Evolutionary conservation across 2,329 filamentous ascomycete genomes (phyloP), one percentile per base, ranked within the genome.

Genomic region (Tolypocladium sp.): DNA sequence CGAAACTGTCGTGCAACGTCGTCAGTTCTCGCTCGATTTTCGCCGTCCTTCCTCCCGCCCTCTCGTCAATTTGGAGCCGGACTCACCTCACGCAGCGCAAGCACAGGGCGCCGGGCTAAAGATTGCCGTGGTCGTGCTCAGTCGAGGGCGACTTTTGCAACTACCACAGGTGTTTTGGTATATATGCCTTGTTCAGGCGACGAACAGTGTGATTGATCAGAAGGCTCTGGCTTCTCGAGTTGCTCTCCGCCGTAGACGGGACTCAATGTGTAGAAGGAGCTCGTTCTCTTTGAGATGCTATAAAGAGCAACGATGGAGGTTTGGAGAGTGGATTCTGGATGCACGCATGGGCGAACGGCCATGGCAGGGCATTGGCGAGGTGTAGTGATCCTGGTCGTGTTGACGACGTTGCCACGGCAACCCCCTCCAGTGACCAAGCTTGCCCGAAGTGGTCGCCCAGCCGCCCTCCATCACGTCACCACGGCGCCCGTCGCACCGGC

Each of bases 1-100:
- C 75, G 74, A 76, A 76, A 76, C 74, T 76, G 64, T 52, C 22
- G 49, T 42, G 20, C 41, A 37, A 22, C 42, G n/a, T 38, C 44
- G 59, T 64, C 35, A 65, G 61, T 37, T 38, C 20, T 33, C 7
- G 15, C 15, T 40, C 42, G 7, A 52, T 33, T 6, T 10, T 8
- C 22, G 54, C 4, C 35, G 25, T 9, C 12, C 52, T 30, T 20
- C 33, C 33, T 8, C 40, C 22, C 41, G 25, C 33, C 22, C 9
- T 7, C 17, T 55, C 38, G 35, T 44, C 41, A 37, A 22, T 22
- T 3, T n/a, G 55, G 57, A 38, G 15, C 3, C 13, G 33, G 30
- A 30, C 77, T 66, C 74, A 91, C 89, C 88, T 92, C 87, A 87
- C 87, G 87, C 87, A 91, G 86, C 82, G 86, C 87, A 88, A 90